phyloP scores from a whole-genome alignment of 768 basidiomycete species.

The Imleria badia region DNA sequence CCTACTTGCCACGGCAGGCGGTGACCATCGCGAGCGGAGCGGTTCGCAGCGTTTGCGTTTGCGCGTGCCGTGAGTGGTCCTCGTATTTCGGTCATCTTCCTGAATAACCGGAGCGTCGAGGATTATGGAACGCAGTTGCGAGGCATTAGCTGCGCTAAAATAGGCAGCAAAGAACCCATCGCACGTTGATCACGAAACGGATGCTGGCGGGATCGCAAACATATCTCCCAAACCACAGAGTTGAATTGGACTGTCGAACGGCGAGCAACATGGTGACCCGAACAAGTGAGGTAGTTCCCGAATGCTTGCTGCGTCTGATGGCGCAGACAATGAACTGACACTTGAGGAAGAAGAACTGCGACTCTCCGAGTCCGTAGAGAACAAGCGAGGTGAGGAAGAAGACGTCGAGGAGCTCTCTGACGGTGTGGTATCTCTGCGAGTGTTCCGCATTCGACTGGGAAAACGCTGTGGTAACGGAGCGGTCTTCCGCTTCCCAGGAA shows the following conservation, averaged over 20 bases:
- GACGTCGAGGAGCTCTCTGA: constrained; percentile 12
- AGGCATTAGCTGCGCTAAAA: background rate
- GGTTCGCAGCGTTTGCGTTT: background rate
- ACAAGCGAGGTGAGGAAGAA: background rate
- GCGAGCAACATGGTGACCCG: background rate
- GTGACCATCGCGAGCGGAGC: no score
- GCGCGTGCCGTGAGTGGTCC: background rate
- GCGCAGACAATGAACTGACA: background rate
- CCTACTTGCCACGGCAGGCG: background rate
- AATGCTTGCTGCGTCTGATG: background rate
- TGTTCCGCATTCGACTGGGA: background rate
- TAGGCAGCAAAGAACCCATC: background rate
- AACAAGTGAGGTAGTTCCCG: background rate
- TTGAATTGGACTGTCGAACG: background rate
- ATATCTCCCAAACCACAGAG: background rate
- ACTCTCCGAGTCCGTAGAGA: background rate
- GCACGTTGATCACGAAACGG: background rate
- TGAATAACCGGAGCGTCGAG: no score
- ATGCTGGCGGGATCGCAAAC: background rate
- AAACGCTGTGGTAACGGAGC: constrained; percentile 7
- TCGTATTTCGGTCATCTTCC: background rate
- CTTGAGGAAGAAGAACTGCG: constrained; percentile 2
- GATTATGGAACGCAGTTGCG: background rate
- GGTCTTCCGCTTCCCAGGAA: background rate
- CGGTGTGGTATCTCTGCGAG: background rate